These are phyloP conservation scores for Chiua virens DNA, from an alignment of 768 basidiomycete species.

Conservation along the genomic window DNA sequence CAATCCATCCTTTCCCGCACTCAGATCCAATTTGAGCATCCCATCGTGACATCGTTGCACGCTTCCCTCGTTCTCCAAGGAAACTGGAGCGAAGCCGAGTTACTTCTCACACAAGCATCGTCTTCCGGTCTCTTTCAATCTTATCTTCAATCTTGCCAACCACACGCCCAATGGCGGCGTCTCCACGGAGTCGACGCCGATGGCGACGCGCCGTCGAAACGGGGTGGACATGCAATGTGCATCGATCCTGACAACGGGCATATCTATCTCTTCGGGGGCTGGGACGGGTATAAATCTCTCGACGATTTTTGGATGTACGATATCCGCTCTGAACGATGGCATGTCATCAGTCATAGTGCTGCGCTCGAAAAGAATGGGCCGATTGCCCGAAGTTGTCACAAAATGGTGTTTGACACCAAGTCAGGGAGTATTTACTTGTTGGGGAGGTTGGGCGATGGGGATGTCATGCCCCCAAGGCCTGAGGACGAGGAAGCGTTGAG, in stretches of 20 bases:
- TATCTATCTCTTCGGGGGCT: slow-evolving; percentile 80
- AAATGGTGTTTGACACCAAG: slow-evolving; percentile 76
- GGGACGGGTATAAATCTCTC: slow-evolving; percentile 68
- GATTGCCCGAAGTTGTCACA: slow-evolving; percentile 72
- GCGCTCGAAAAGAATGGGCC: slow-evolving; percentile 63
- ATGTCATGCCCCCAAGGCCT: slow-evolving; percentile 34
- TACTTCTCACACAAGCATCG: slow-evolving; percentile 49
- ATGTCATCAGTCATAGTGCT: slow-evolving; percentile 54
- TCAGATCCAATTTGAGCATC: slow-evolving; percentile 53
- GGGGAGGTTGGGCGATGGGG: slow-evolving; percentile 64
- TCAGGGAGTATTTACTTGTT: slow-evolving; percentile 71
- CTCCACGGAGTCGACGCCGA: slow-evolving; percentile 61
- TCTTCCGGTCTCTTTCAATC: slow-evolving; percentile 59
- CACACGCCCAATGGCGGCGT: slow-evolving; percentile 61
- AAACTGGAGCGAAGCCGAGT: slow-evolving; percentile 58
- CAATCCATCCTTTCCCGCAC: slow-evolving; percentile 22
- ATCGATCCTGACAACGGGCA: slow-evolving; percentile 60
- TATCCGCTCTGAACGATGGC: slow-evolving; percentile 61
- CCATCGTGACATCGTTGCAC: slow-evolving; percentile 65
- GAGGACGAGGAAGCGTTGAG: slow-evolving; percentile 21
- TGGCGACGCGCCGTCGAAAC: slow-evolving; percentile 60
- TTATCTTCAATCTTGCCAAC: slow-evolving; percentile 54
- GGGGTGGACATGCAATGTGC: slow-evolving; percentile 84
- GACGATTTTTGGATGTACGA: slow-evolving; percentile 81
- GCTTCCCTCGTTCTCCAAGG: slow-evolving; percentile 64